A percentile compares a stretch with the other conserved stretches of the same genome.
Conservation (phyloP, 805 yeast genomes). For the Schwanniomyces vanrijiae region DNA sequence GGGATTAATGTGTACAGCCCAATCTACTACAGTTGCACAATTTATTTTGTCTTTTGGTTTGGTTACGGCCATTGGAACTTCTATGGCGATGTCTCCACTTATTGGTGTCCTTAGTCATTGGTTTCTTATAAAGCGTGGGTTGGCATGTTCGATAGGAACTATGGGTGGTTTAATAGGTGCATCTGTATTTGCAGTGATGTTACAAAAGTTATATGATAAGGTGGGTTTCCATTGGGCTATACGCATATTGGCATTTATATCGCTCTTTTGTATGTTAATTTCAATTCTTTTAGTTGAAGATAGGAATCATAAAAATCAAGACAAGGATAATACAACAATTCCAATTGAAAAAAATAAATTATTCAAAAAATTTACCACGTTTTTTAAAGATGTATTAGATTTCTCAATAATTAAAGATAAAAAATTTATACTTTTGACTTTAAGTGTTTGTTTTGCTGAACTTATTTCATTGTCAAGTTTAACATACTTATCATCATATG, state of each 20-base stretch:
- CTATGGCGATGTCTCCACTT: constrained; percentile 29
- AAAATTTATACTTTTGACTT: constrained; percentile 20
- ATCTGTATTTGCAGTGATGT: constrained; percentile 24
- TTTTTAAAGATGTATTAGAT: constrained; percentile 31
- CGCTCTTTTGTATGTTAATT: constrained; percentile 15
- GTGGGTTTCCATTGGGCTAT: constrained; percentile 33
- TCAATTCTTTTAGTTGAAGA: constrained; percentile 20
- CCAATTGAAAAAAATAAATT: neutral
- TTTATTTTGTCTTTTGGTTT: constrained; percentile 26
- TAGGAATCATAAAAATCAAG: constrained; percentile 8
- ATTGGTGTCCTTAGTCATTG: constrained; percentile 28
- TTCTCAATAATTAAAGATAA: constrained; percentile 20
- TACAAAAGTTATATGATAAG: constrained; percentile 20
- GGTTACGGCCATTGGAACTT: constrained; percentile 26
- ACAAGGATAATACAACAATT: neutral
- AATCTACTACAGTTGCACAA: constrained; percentile 21
- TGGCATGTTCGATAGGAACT: constrained; percentile 27
- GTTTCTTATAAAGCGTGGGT: constrained; percentile 24
- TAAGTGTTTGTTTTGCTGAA: constrained; percentile 37
- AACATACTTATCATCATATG: constrained; percentile 28
- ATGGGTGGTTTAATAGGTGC: constrained; percentile 32
- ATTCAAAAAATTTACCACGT: constrained; percentile 2
- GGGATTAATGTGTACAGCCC: constrained; percentile 27
- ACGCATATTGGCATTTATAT: constrained; percentile 22
- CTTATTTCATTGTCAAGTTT: constrained; percentile 47